phyloP scores from a whole-genome alignment of 1,284 basidiomycete genomes.

The Trichosporon faecale region DNA sequence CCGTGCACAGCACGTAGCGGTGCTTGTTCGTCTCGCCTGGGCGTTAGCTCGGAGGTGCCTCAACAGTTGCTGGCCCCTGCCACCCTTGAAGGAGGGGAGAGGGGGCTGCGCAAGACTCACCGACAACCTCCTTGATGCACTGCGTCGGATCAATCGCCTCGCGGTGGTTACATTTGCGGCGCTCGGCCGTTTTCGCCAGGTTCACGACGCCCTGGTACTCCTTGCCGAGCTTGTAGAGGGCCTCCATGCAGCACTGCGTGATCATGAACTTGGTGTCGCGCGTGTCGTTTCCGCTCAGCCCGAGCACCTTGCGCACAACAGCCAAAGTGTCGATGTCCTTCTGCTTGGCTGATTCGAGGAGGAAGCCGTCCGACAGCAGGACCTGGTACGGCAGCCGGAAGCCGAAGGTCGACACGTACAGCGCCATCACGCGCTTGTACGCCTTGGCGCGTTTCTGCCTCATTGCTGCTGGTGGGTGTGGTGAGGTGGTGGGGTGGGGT shows the following conservation, averaged over 20 bases:
- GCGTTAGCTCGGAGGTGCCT: background rate
- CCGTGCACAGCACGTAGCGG: slow-evolving; percentile 79
- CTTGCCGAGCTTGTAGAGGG: slow-evolving; percentile 76
- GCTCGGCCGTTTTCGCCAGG: slow-evolving; percentile 86
- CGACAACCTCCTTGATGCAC: slow-evolving; percentile 78
- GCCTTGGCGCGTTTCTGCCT: slow-evolving; percentile 87
- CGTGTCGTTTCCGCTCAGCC: slow-evolving; percentile 54
- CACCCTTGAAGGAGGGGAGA: no score
- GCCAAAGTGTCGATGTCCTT: slow-evolving; percentile 59
- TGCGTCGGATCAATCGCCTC: slow-evolving; percentile 74
- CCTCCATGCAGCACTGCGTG: slow-evolving; percentile 89
- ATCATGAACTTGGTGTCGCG: slow-evolving; percentile 60
- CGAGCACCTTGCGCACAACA: slow-evolving; percentile 65
- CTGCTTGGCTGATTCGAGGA: slow-evolving; percentile 64
- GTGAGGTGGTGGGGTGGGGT: background rate
- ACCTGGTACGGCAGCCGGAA: slow-evolving; percentile 90
- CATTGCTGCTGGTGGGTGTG: slow-evolving; percentile 60
- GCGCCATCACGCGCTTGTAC: slow-evolving; percentile 84
- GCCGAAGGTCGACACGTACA: slow-evolving; percentile 78
- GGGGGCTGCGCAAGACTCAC: slow-evolving; percentile 59
- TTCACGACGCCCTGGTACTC: slow-evolving; percentile 68
- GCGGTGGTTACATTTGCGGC: slow-evolving; percentile 89
- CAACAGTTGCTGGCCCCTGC: no score
- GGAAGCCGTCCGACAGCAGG: slow-evolving; percentile 80
- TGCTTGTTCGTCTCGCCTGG: slow-evolving; percentile 83